Base-by-base conservation (phyloP, 2,329 filamentous ascomycete species). In the Pseudocercospora ulei region DNA sequence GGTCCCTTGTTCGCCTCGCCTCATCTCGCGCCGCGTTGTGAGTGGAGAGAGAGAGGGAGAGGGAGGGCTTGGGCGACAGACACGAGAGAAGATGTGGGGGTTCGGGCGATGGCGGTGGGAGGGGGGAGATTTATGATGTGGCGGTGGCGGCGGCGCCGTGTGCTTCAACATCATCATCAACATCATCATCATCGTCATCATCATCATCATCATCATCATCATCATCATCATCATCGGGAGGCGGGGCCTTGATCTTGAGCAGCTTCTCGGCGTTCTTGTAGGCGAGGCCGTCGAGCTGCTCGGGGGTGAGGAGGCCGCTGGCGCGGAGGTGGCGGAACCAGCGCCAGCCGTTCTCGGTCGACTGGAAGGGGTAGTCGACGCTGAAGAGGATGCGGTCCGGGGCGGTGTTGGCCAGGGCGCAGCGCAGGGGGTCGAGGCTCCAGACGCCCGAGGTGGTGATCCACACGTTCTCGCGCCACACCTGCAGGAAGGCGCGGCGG, bases 141-240 rank as follows among this genome's bases (percentile, higher is more conserved):
- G n/a, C n/a, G n/a, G n/a, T n/a, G n/a, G n/a, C n/a, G n/a, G n/a
- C n/a, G n/a, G n/a, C n/a, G n/a, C n/a, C n/a, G n/a, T n/a, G n/a
- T n/a, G 23, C 23, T 25, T 9, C 38, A 87, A 94, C 52, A 77
- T 82, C 51, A 82, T 81, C 20, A 87, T 87, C 51, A 82, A 98
- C 17, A 90, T 98, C 11, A 66, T 98, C 41, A 95, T 85, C 62
- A 96, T 95, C 63, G 82, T 28, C 9, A 84, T 83, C 30, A 88
- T 90, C 2, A 98, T 98, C 57, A 90, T 90, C 0, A 87, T 87
- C 14, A 96, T 90, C 14, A 82, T 83, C 19, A 67, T 78, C 16
- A 19, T 20, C 6, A n/a, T 12, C 29, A 16, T 33, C 29, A 22
- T 33, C 29, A 11, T 3, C 5, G 17, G 11, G 6, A 23, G 8